Percentiles rank a stretch among this genome's conserved stretches.
These are phyloP conservation scores for Tolypocladium pustulatum DNA, from an alignment of 2,329 filamentous ascomycete species.

Conservation along the genomic window DNA sequence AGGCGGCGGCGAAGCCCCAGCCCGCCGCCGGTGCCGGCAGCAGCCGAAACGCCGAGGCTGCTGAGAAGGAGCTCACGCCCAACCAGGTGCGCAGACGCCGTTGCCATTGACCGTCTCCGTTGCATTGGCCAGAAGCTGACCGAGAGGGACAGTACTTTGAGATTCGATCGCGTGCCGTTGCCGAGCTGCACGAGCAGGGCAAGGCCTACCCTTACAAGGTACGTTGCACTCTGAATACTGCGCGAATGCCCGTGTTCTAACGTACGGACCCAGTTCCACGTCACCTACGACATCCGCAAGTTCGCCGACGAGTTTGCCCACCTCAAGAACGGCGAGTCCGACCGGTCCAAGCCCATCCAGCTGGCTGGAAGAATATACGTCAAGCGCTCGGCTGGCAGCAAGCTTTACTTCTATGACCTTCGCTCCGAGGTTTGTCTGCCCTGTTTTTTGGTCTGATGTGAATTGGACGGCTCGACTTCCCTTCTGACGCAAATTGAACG, in stretches of 20 bases:
- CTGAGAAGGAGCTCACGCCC: constrained; percentile 45
- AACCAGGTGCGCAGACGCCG: constrained; percentile 29
- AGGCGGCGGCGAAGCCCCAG: constrained; percentile 65
- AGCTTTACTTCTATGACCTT: constrained; percentile 81
- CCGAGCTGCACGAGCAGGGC: constrained; percentile 28
- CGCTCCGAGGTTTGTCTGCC: constrained; percentile 21
- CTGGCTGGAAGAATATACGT: constrained; percentile 84
- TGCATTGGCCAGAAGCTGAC: neutral
- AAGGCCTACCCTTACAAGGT: constrained; percentile 70
- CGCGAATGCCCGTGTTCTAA: no score
- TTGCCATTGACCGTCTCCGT: neutral
- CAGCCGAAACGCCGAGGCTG: constrained; percentile 48
- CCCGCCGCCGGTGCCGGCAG: constrained; percentile 45
- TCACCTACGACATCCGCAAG: constrained; percentile 70
- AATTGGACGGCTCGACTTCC: no score
- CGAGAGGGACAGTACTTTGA: constrained; percentile 61
- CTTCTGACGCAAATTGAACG: no score
- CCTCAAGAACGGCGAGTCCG: constrained; percentile 80
- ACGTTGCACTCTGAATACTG: constrained; percentile 1
- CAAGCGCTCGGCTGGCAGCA: constrained; percentile 70
- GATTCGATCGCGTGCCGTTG: constrained; percentile 74
- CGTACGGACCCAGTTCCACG: constrained; percentile 60
- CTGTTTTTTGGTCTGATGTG: no score
- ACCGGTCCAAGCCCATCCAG: constrained; percentile 63
- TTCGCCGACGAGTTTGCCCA: constrained; percentile 69